Conservation (phyloP, 305 asterid genomes). For the Euphrasia arctica region DNA sequence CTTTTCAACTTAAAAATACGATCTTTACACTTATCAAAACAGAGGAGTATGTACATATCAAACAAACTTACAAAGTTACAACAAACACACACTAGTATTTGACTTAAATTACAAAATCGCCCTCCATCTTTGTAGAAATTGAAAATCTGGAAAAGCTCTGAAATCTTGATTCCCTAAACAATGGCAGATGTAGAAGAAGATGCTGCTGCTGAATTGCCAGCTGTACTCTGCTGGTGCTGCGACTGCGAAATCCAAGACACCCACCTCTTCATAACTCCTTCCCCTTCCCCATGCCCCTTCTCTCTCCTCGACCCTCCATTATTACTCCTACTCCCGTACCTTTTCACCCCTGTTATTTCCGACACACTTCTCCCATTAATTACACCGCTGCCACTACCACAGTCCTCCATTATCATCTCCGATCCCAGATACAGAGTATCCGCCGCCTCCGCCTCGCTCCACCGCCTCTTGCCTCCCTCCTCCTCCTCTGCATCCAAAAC, state of each 20-base stretch:
- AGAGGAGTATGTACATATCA: no score
- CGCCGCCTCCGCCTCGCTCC: slow-evolving; percentile 74
- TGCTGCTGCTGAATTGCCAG: slow-evolving; percentile 32
- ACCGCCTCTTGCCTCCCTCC: slow-evolving; percentile 34
- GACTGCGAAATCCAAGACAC: slow-evolving; percentile 83
- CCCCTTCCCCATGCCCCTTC: slow-evolving; percentile 42
- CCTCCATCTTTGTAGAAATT: no score
- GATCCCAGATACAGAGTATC: slow-evolving; percentile 48
- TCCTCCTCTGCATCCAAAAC: slow-evolving; percentile 33
- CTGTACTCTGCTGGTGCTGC: slow-evolving; percentile 40
- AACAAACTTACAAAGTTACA: no score
- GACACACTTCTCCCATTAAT: slow-evolving; percentile 83
- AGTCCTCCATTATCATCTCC: slow-evolving; percentile 48
- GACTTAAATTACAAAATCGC: no score
- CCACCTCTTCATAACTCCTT: slow-evolving; percentile 67
- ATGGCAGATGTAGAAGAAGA: slow-evolving; percentile 32
- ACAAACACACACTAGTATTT: no score
- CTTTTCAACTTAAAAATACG: no score
- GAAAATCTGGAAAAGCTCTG: no score
- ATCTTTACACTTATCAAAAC: no score
- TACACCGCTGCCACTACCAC: slow-evolving; percentile 32
- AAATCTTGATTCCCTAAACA: slow-evolving; percentile 24
- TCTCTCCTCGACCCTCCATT: slow-evolving; percentile 30
- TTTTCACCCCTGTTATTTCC: slow-evolving; percentile 76
- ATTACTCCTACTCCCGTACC: slow-evolving; percentile 51